Conservation (phyloP, 331 rosid genomes). For the Cydonia oblonga region DNA sequence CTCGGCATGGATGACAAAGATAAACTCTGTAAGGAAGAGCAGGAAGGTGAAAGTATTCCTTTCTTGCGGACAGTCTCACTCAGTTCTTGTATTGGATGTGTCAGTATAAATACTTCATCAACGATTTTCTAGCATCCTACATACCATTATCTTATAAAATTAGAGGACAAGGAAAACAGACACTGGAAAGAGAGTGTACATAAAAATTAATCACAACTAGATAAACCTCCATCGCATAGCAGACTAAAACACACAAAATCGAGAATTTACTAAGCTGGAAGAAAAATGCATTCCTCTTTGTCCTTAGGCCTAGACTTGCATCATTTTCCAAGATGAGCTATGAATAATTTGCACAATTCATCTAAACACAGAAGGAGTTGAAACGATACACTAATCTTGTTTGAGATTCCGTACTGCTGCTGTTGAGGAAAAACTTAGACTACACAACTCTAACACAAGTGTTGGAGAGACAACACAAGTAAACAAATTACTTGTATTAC, state of each 20-base stretch:
- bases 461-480: too few relatives aligned
- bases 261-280: not conserved
- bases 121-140: constrained; percentile 73
- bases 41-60: constrained; percentile 55
- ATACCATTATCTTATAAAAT: constrained; percentile 1
- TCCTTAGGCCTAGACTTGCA: not conserved
- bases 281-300: not conserved
- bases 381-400: constrained; percentile 40
- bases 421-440: too few relatives aligned
- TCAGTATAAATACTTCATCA: constrained; percentile 67
- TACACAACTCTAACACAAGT: too few relatives aligned
- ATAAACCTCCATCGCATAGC: not conserved
- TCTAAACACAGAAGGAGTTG: not conserved
- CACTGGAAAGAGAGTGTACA: not conserved
- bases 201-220: not conserved
- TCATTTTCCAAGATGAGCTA: not conserved
- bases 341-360: not conserved
- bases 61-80: constrained; percentile 31
- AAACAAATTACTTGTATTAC: too few relatives aligned
- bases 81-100: constrained; percentile 48
- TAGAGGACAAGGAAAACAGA: not conserved
- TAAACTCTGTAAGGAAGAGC: constrained; percentile 51
- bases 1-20: constrained; percentile 50
- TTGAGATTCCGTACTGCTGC: constrained; percentile 37
- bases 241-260: not conserved